phyloP scores from a whole-genome alignment of 2,329 filamentous ascomycete genomes.

The Aspergillus sp. region DNA sequence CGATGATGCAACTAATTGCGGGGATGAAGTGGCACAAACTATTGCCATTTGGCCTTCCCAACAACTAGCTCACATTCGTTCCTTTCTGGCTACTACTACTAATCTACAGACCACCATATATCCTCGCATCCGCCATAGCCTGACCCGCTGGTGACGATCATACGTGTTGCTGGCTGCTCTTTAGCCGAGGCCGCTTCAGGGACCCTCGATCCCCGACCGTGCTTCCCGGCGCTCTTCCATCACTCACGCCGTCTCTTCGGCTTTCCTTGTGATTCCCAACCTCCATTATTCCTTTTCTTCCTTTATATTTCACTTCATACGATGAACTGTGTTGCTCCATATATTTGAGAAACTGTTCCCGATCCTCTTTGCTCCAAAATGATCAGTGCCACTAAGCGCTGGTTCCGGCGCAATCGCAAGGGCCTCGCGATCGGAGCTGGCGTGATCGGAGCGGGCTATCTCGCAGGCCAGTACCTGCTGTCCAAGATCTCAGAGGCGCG shows the following conservation, averaged over 20 bases:
- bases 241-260: constrained; percentile 5
- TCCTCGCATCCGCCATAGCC: background rate
- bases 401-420: constrained; percentile 89
- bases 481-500: constrained; percentile 89
- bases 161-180: constrained; percentile 7
- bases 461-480: constrained; percentile 89
- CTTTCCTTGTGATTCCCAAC: background rate
- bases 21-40: background rate
- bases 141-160: constrained; percentile 3
- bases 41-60: background rate
- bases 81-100: too few relatives aligned
- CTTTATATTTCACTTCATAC: constrained; percentile 10
- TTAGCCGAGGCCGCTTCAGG: constrained; percentile 35
- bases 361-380: constrained; percentile 43
- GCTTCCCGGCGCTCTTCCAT: constrained; percentile 4
- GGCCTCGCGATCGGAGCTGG: constrained; percentile 85
- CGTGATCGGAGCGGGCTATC: constrained; percentile 84
- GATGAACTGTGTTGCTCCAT: constrained; percentile 15
- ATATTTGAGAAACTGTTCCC: constrained; percentile 9
- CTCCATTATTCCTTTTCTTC: background rate
- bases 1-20: background rate
- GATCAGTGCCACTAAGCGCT: constrained; percentile 77
- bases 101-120: too few relatives aligned
- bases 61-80: too few relatives aligned
- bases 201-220: constrained; percentile 13